These are phyloP conservation scores for Kalanchoe fedtschenkoi DNA, from an alignment of 164 flowering plant species.

Conservation along the genomic window DNA sequence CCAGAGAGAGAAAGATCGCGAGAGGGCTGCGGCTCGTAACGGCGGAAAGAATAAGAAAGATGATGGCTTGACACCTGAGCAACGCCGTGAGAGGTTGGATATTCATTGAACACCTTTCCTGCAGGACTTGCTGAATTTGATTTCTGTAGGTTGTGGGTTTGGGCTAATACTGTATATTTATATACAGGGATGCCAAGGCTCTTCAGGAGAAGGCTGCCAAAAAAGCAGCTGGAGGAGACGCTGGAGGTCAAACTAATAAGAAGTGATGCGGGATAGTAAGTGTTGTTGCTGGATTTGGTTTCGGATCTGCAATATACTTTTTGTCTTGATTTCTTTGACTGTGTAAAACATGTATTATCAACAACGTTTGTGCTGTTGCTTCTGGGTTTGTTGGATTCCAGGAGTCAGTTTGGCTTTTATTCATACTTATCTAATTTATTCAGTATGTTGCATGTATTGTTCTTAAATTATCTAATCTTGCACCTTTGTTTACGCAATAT, in stretches of 20 bases:
- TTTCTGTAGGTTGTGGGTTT: background rate
- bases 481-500: too few species aligned
- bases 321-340: background rate
- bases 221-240: conserved; percentile 41
- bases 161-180: background rate
- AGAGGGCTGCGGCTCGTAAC: conserved; percentile 10
- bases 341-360: background rate
- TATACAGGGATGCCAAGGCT: conserved; percentile 70
- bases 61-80: conserved; percentile 14
- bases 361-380: background rate
- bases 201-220: conserved; percentile 76
- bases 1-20: conserved; percentile 14
- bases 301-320: background rate
- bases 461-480: too few species aligned
- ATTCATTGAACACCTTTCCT: background rate
- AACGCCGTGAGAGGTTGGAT: conserved; percentile 12
- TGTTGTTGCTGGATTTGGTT: background rate
- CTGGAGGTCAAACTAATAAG: conserved; percentile 32
- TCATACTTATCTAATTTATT: background rate
- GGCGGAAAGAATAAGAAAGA: conserved; percentile 11
- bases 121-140: background rate
- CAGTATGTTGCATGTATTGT: background rate
- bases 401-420: too few species aligned
- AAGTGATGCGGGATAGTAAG: conserved; percentile 17
- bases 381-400: too few species aligned